phyloP scores from a whole-genome alignment of 192 early-diverging fungal species.

The Linnemannia zychae region DNA sequence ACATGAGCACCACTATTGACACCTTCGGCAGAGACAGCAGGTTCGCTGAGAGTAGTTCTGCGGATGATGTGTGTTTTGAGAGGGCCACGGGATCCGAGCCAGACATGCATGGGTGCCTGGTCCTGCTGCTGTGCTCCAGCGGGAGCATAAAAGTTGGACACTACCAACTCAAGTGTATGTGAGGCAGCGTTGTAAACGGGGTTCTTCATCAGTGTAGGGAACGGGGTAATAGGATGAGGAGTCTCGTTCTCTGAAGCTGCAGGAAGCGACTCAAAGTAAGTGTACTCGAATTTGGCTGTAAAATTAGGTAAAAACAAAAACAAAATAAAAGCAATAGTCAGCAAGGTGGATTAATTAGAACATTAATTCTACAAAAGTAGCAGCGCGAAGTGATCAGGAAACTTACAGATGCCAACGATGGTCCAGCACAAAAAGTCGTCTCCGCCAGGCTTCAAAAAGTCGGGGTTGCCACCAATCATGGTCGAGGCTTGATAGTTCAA shows the following conservation, averaged over 20 bases:
- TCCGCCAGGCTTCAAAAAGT: conserved; percentile 43
- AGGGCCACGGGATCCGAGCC: conserved; percentile 65
- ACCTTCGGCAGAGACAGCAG: not conserved
- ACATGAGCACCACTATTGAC: not conserved
- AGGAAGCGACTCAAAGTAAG: conserved; percentile 59
- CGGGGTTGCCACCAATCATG: conserved; percentile 36
- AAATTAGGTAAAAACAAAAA: not conserved
- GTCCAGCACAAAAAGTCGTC: conserved; percentile 91
- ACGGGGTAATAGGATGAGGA: conserved; percentile 50
- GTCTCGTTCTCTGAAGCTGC: conserved; percentile 20
- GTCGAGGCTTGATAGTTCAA: conserved; percentile 50
- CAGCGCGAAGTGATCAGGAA: conserved; percentile 40
- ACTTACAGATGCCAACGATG: conserved; percentile 82
- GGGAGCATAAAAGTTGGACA: conserved; percentile 56
- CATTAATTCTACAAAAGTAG: not conserved
- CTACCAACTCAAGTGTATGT: conserved; percentile 59
- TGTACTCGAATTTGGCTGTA: conserved; percentile 60
- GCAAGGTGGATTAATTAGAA: not conserved
- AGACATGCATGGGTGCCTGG: conserved; percentile 56
- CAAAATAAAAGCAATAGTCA: not conserved
- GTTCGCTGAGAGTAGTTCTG: not conserved
- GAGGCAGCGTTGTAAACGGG: conserved; percentile 56
- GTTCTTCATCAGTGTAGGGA: conserved; percentile 51
- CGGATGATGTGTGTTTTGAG: conserved; percentile 51
- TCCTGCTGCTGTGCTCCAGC: conserved; percentile 26